A percentile compares a stretch with the other conserved stretches of the same genome.
Evolutionary conservation across 768 basidiomycete genomes (phyloP).

Genomic region (Chlorophyllum brunneum): DNA sequence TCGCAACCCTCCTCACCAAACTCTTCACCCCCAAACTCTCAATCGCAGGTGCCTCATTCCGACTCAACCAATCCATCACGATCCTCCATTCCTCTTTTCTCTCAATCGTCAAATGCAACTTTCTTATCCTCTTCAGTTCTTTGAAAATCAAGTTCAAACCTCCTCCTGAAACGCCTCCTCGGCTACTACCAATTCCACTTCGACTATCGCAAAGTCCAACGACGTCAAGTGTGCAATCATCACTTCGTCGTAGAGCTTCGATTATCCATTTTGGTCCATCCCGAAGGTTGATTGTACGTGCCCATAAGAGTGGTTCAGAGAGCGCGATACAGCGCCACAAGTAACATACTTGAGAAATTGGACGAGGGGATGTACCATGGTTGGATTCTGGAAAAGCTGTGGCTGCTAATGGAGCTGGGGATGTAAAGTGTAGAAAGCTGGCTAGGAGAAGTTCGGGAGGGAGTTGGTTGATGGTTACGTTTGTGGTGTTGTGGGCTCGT

Average conservation of each 20-base stretch:
- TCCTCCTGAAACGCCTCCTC: neutral
- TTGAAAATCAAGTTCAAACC: too few relatives aligned
- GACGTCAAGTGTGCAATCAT: neutral
- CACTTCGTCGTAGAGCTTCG: neutral
- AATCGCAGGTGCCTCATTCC: neutral
- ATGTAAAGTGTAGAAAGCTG: neutral
- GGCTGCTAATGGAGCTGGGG: neutral
- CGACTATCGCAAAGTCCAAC: neutral
- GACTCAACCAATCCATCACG: neutral
- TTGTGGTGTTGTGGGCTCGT: neutral
- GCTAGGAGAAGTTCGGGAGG: neutral
- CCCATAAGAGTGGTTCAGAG: slow-evolving; percentile 1
- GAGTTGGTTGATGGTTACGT: neutral
- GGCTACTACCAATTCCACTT: neutral
- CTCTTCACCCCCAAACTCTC: slow-evolving; percentile 6
- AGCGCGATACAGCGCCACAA: slow-evolving; percentile 4
- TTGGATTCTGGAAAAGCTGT: too few relatives aligned
- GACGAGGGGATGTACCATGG: neutral
- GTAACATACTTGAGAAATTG: slow-evolving; percentile 5
- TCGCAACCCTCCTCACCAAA: neutral
- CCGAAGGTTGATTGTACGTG: slow-evolving; percentile 5
- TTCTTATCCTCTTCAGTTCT: slow-evolving; percentile 7
- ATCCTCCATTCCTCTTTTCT: slow-evolving; percentile 9
- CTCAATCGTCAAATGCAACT: slow-evolving; percentile 9
- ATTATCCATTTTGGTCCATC: slow-evolving; percentile 8